Evolutionary conservation across 2,329 filamentous ascomycete genomes (phyloP).

Genomic region (Aspergillus brunneoviolaceus): DNA sequence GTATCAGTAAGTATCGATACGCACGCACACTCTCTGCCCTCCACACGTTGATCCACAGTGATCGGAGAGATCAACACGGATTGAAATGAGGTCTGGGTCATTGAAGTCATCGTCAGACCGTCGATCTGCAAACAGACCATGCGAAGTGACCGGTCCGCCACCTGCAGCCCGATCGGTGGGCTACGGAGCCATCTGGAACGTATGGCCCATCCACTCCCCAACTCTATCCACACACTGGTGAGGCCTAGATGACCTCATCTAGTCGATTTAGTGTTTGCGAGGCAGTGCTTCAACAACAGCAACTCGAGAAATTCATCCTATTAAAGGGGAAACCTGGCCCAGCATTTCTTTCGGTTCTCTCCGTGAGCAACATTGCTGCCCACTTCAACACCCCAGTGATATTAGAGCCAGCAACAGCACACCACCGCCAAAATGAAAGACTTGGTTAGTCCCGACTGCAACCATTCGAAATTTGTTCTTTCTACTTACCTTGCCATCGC

Average conservation of each 20-base stretch:
- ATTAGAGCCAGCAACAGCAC: not conserved
- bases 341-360: too few species aligned
- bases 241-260: not conserved
- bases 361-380: fast-evolving
- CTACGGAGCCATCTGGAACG: not conserved
- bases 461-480: too few species aligned
- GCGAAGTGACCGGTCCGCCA: not conserved
- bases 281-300: too few species aligned
- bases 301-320: too few species aligned
- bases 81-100: not conserved
- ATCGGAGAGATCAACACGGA: too few species aligned
- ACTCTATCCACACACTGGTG: not conserved
- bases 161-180: not conserved
- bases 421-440: not conserved
- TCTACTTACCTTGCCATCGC: not conserved
- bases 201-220: not conserved
- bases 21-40: too few species aligned
- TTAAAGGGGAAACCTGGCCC: too few species aligned
- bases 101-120: not conserved
- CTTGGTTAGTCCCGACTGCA: not conserved
- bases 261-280: too few species aligned
- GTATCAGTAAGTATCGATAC: too few species aligned
- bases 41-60: too few species aligned
- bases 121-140: not conserved
- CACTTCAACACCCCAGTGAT: too few species aligned